Percentiles rank a stretch among this genome's conserved stretches.
Evolutionary conservation across 2,329 filamentous ascomycete species (phyloP).

Genomic region (Blastomyces emzantsi): DNA sequence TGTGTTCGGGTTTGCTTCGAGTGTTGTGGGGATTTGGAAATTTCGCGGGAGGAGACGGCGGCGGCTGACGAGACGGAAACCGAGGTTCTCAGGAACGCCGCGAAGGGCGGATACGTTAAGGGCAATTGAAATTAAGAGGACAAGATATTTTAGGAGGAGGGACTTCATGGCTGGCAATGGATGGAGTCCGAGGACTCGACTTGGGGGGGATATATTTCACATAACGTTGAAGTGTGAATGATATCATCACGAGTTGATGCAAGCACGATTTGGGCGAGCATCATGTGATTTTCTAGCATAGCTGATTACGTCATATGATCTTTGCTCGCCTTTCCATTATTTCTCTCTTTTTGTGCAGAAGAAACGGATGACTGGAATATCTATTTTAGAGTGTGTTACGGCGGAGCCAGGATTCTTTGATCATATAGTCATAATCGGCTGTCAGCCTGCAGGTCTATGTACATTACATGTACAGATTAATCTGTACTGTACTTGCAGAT

Average conservation of each 20-base stretch:
- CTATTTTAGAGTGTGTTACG: no score
- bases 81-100: background rate
- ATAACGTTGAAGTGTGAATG: background rate
- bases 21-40: background rate
- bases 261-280: background rate
- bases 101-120: background rate
- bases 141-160: background rate
- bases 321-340: no score
- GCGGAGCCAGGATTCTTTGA: no score
- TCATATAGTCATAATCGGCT: no score
- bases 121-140: background rate
- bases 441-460: no score
- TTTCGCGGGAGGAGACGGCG: conserved; percentile 7
- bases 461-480: no score
- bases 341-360: no score
- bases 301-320: background rate
- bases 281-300: background rate
- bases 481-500: no score
- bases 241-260: conserved; percentile 2
- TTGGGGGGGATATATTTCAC: background rate
- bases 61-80: background rate
- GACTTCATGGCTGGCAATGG: conserved; percentile 1
- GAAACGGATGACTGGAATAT: no score
- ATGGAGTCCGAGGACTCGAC: background rate
- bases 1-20: background rate